Conservation (phyloP, 495 filamentous ascomycete species). For the Penicillium simplicissimum region DNA sequence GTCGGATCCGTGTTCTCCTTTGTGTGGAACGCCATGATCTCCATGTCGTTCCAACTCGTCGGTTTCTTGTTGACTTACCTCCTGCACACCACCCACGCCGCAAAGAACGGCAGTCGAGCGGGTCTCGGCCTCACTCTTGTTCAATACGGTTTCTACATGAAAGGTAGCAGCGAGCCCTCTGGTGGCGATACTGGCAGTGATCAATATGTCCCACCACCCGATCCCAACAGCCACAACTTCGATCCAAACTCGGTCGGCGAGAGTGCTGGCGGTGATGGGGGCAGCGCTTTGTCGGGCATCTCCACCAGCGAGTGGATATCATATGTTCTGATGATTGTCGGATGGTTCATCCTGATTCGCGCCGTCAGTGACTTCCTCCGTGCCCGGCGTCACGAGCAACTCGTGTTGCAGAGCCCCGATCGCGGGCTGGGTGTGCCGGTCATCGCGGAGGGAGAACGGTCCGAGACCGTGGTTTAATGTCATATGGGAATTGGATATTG, state of each 20-base stretch:
- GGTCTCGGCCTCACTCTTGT: constrained; percentile 95
- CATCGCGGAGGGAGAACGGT: constrained; percentile 82
- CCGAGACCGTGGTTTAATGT: constrained; percentile 76
- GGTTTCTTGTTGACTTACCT: constrained; percentile 98
- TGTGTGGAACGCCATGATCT: constrained; percentile 98
- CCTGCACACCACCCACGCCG: constrained; percentile 94
- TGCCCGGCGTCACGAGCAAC: constrained; percentile 84
- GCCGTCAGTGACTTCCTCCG: constrained; percentile 85
- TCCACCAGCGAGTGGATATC: constrained; percentile 81
- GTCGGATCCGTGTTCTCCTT: constrained; percentile 96
- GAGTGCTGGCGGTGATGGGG: constrained; percentile 37
- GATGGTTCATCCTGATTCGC: constrained; percentile 95
- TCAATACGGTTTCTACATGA: constrained; percentile 95
- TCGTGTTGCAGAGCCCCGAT: constrained; percentile 92
- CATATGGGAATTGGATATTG: constrained; percentile 12
- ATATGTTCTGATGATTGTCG: constrained; percentile 95
- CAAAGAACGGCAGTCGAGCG: constrained; percentile 93
- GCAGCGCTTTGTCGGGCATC: constrained; percentile 50
- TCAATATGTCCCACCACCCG: constrained; percentile 63
- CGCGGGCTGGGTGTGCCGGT: constrained; percentile 82
- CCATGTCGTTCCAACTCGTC: constrained; percentile 95
- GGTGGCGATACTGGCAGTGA: constrained; percentile 52
- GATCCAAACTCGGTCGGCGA: constrained; percentile 66
- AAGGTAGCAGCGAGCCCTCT: constrained; percentile 53
- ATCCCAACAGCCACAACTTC: constrained; percentile 90